Percentiles rank a stretch among this genome's conserved stretches.
phyloP scores from a whole-genome alignment of 1,284 basidiomycete genomes.

The Veloporphyrellus conicus region DNA sequence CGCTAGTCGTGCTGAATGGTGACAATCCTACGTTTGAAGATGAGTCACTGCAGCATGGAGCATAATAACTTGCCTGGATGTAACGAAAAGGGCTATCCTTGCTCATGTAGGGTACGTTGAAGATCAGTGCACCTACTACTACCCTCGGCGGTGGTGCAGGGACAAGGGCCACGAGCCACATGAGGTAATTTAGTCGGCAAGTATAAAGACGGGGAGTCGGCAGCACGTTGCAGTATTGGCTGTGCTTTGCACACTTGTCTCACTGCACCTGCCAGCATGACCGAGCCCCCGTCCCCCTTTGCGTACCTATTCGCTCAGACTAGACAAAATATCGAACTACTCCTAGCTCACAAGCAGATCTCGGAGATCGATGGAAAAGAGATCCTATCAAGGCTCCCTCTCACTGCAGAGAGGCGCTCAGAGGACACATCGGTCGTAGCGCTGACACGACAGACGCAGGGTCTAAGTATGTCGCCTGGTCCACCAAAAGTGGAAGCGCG shows the following conservation, averaged over 20 bases:
- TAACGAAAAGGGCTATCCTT: no score
- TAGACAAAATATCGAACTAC: conserved; percentile 60
- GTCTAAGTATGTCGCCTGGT: conserved; percentile 24
- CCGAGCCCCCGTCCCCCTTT: conserved; percentile 20
- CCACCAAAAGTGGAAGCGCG: conserved; percentile 29
- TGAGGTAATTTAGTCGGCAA: background rate
- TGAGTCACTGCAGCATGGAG: no score
- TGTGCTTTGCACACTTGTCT: background rate
- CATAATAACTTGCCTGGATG: no score
- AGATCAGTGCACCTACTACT: no score
- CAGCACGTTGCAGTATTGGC: background rate
- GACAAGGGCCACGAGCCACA: background rate
- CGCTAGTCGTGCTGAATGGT: no score
- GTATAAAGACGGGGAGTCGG: background rate
- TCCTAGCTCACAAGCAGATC: conserved; percentile 57
- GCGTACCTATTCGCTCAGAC: conserved; percentile 60
- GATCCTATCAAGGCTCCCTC: conserved; percentile 52
- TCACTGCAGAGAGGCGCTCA: conserved; percentile 2
- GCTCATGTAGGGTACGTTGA: no score
- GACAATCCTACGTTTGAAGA: no score
- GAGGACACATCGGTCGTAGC: conserved; percentile 19
- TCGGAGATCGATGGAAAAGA: conserved; percentile 49
- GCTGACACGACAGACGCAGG: conserved; percentile 25
- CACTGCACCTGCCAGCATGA: conserved; percentile 15
- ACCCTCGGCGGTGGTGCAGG: background rate